phyloP scores from a whole-genome alignment of 2,329 filamentous ascomycete species.

The Alternaria triticimaculans region DNA sequence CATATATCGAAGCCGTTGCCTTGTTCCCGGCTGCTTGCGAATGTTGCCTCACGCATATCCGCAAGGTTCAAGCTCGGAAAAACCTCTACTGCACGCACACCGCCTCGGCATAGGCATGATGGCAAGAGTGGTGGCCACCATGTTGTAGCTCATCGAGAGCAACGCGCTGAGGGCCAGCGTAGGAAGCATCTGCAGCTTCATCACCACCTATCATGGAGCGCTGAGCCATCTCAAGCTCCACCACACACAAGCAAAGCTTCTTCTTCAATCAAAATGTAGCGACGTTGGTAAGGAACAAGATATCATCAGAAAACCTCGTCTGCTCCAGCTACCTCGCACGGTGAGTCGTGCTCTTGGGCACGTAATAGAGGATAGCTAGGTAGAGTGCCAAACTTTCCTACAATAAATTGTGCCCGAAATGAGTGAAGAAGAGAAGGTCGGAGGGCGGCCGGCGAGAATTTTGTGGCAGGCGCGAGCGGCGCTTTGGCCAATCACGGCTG shows the following conservation, averaged over 20 bases:
- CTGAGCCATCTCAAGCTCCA: background rate
- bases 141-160: background rate
- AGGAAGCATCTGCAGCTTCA: background rate
- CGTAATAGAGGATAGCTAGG: slow-evolving; percentile 67
- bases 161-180: background rate
- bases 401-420: slow-evolving; percentile 71
- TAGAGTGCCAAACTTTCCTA: slow-evolving; percentile 61
- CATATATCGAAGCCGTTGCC: too few relatives aligned
- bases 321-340: slow-evolving; percentile 71
- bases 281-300: slow-evolving; percentile 71
- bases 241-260: background rate
- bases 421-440: slow-evolving; percentile 56
- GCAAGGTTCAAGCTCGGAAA: background rate
- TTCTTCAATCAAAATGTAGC: slow-evolving; percentile 56
- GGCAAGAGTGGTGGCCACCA: background rate
- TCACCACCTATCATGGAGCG: background rate
- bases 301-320: slow-evolving; percentile 64
- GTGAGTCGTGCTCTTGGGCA: slow-evolving; percentile 64
- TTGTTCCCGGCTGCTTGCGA: background rate
- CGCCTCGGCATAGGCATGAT: background rate
- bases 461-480: slow-evolving; percentile 28
- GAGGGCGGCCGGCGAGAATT: slow-evolving; percentile 27
- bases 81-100: background rate
- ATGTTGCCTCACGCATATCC: background rate
- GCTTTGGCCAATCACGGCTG: slow-evolving; percentile 43